These are phyloP conservation scores for Chlorella vulgaris DNA, from an alignment of 139 green algal species.

Conservation along the genomic window DNA sequence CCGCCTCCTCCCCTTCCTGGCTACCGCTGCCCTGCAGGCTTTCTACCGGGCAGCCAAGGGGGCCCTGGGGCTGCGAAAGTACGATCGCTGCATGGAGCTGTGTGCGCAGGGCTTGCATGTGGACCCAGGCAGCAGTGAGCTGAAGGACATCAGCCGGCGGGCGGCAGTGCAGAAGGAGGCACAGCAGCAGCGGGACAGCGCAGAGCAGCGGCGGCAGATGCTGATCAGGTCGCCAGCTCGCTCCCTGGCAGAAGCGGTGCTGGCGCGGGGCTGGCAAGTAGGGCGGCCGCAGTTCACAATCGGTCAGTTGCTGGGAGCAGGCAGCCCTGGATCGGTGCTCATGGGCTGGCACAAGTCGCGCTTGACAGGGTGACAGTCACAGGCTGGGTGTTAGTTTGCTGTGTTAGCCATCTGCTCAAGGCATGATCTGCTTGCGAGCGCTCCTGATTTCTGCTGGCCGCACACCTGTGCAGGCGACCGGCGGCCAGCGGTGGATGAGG, in stretches of 20 bases:
- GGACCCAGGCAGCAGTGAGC: slow-evolving; percentile 68
- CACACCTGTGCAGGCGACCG: slow-evolving; percentile 27
- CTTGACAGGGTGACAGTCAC: too few species aligned
- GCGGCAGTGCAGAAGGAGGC: slow-evolving; percentile 19
- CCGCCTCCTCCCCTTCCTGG: not conserved
- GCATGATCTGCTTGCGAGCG: too few species aligned
- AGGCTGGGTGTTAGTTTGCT: too few species aligned
- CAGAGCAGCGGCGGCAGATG: slow-evolving; percentile 30
- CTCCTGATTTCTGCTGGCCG: too few species aligned
- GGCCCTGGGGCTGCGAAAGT: slow-evolving; percentile 67
- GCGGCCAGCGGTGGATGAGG: slow-evolving; percentile 62
- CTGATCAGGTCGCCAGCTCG: slow-evolving; percentile 39
- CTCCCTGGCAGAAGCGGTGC: slow-evolving; percentile 48
- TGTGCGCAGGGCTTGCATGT: slow-evolving; percentile 58
- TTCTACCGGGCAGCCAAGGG: slow-evolving; percentile 77
- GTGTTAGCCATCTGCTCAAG: too few species aligned
- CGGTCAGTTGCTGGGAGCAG: slow-evolving; percentile 31
- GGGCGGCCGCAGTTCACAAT: slow-evolving; percentile 62
- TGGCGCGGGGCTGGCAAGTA: slow-evolving; percentile 51
- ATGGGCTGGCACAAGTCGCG: not conserved
- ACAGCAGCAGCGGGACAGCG: slow-evolving; percentile 15
- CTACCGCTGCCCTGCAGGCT: slow-evolving; percentile 38
- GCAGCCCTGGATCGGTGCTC: too few species aligned
- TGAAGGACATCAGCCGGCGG: slow-evolving; percentile 36
- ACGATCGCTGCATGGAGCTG: slow-evolving; percentile 50